phyloP scores from a whole-genome alignment of 345 rosid genomes.

The Hirschfeldia incana region DNA sequence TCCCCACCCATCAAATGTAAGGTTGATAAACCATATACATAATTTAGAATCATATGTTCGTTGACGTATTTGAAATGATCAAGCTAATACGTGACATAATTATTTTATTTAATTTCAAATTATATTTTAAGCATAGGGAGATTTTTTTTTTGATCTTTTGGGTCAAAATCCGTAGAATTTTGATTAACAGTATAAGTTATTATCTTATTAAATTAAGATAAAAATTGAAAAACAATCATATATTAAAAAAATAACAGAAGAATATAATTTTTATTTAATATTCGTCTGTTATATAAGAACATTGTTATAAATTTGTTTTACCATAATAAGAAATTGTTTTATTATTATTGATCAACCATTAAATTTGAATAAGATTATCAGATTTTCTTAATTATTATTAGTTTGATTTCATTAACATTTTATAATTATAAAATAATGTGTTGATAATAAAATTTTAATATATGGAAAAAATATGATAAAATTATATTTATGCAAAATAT shows the following conservation, averaged over 20 bases:
- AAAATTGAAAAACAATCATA: neutral
- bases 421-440: too few species aligned
- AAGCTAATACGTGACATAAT: neutral
- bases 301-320: too few species aligned
- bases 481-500: too few species aligned
- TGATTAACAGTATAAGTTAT: neutral
- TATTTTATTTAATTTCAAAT: too few species aligned
- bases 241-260: neutral
- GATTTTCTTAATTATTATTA: neutral
- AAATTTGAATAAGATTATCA: neutral
- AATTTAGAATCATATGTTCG: neutral
- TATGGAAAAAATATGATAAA: too few species aligned
- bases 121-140: too few species aligned
- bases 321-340: neutral
- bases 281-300: neutral
- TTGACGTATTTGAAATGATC: neutral
- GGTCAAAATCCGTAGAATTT: too few species aligned
- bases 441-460: neutral
- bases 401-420: too few species aligned
- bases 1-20: too few species aligned
- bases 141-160: too few species aligned
- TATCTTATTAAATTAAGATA: neutral
- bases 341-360: neutral
- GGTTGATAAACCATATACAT: neutral
- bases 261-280: too few species aligned